Base-by-base conservation (phyloP, 1,139 yeast species). In the Blastobotrys proliferans region DNA sequence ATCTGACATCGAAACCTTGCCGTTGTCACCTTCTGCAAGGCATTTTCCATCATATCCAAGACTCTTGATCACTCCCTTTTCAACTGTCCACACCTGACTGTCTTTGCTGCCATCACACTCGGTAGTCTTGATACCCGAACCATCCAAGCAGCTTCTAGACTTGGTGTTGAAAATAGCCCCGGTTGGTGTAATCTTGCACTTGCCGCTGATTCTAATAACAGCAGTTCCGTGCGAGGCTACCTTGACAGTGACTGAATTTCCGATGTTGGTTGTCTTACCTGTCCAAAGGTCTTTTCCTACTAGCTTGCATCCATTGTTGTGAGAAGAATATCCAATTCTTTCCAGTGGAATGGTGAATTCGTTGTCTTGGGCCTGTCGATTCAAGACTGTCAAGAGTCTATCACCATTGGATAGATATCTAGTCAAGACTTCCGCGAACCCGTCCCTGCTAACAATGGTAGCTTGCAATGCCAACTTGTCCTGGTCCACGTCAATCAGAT, bases 381-480 rank as follows among this genome's bases (percentile, higher is more conserved):
- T 41, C 26, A 41, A 27, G 9, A 41, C 34, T 5, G 41, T 28
- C 19, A 41, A 20, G 18, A 41, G 17, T 9, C 41, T 36, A 14
- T 41, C 45, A n/a, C 41, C 41, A 17, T 41, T 41, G 10, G 41
- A 8, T 22, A 41, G 20, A 6, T 29, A 22, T 39, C 33, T 30
- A 5, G 45, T 21, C 16, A 41, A 26, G 22, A 41, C 41, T 18
- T 41, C 45, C 14, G 32, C 17, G 14, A 16, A 14, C 9, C 17
- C 22, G 19, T 26, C 18, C 17, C 32, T 34, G 29, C 28, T 22
- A 3, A 41, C 41, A 4, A 37, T 20, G 6, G 40, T 37, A 16
- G 45, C 41, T 14, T 32, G 41, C 5, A 17, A 11, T 4, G 21
- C 38, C 6, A 40, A 34, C 18, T 21, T 20, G 14, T 41, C 39